phyloP scores from a whole-genome alignment of 2,329 filamentous ascomycete species.

The Diaporthe humulicola region DNA sequence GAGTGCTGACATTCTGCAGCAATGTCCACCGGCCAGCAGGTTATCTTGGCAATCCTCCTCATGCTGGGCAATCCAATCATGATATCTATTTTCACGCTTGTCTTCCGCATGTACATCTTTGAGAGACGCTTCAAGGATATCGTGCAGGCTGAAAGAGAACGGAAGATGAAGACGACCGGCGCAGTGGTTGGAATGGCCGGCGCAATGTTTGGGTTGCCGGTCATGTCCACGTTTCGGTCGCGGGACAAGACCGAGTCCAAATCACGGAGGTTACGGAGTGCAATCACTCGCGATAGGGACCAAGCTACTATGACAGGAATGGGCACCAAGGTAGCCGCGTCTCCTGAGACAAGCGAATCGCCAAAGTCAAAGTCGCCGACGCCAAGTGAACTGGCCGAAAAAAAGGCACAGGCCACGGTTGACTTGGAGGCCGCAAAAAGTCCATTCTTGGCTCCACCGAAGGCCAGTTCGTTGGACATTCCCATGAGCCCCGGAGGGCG shows the following conservation, averaged over 20 bases:
- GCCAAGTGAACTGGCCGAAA: constrained; percentile 5
- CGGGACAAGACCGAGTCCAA: constrained; percentile 23
- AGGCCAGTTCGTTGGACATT: not conserved
- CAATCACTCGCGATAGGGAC: constrained; percentile 3
- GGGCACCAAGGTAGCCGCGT: constrained; percentile 1
- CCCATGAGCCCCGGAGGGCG: constrained; percentile 22
- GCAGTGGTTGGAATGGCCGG: constrained; percentile 43
- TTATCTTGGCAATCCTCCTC: constrained; percentile 73
- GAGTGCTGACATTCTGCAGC: not conserved
- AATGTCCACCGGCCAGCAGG: constrained; percentile 76
- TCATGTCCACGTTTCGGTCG: constrained; percentile 39
- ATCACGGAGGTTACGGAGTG: not conserved
- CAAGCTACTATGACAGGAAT: constrained; percentile 41
- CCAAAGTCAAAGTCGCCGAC: constrained; percentile 16
- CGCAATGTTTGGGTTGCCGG: constrained; percentile 44
- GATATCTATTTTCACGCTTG: constrained; percentile 73
- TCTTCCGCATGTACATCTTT: constrained; percentile 71
- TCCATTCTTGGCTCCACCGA: constrained; percentile 20
- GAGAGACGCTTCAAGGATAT: constrained; percentile 70
- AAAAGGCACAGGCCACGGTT: constrained; percentile 11
- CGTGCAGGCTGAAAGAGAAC: constrained; percentile 57
- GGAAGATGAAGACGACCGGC: constrained; percentile 44
- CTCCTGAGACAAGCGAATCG: not conserved
- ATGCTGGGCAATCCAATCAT: constrained; percentile 74
- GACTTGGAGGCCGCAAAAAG: constrained; percentile 12